Base-by-base conservation (phyloP, 2,329 filamentous ascomycete genomes). In the Lomentospora prolificans region DNA sequence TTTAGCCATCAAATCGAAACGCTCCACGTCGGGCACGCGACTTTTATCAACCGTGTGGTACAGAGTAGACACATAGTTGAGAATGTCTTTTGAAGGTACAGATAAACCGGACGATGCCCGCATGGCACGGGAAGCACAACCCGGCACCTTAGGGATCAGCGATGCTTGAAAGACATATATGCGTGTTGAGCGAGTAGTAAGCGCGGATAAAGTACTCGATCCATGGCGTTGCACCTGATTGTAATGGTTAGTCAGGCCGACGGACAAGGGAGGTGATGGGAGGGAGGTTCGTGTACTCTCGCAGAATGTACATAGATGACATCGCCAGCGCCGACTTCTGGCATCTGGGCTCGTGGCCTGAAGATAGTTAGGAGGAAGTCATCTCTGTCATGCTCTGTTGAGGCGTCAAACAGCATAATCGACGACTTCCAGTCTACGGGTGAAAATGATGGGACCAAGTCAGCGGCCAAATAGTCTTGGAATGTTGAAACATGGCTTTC, bases 341-440 rank as follows among this genome's bases (percentile, higher is more conserved):
- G 81, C 70, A 82, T 78, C 1, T 74, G 64, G 0, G 74, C 61
- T 51, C 75, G 56, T 1, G 73, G 66, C 27, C 76, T 72, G 65
- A 94, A 92, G 52, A 87, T 79, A 58, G 76, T 78, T 56, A 90
- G 72, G 62, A 58, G 62, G 51, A 80, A 64, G 1, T 67, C 69
- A 10, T 67, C 64, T 25, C 64, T 59, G 3, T 70, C 67, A 44
- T 75, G 67, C 56, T 82, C 71, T 6, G 74, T 69, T 3, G 80
- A 82, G 9, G 70, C 64, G 64, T 90, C 86, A 62, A 74, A 80
- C 3, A 90, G 65, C 1, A 75, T 78, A 31, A 89, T 70, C 22
- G 76, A 76, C 58, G 77, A 79, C 66, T 85, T 86, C 62, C 68
- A 79, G 61, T 85, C 82, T 85, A 53, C 1, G 3, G 25, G 44